Conservation (phyloP, 345 rosid species). For the Rhizophora mangle region DNA sequence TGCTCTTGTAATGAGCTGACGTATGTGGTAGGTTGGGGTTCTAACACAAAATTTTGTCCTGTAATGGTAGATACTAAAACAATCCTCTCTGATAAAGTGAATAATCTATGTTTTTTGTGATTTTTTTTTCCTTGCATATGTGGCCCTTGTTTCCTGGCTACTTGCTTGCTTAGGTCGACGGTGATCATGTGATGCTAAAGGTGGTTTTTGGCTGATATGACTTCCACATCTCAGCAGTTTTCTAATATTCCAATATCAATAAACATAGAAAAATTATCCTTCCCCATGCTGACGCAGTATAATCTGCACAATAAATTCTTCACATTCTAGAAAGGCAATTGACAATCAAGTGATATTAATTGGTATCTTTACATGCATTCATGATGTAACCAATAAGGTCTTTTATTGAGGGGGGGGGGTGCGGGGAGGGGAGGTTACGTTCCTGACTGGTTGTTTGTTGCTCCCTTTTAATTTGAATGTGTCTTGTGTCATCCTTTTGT, state of each 20-base stretch:
- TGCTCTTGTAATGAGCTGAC: neutral
- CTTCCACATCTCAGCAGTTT: neutral
- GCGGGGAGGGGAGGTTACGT: too few relatives aligned
- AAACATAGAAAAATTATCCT: neutral
- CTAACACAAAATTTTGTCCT: too few relatives aligned
- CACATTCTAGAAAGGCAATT: too few relatives aligned
- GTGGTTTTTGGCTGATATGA: neutral
- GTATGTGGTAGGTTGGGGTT: neutral
- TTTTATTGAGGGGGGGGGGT: too few relatives aligned
- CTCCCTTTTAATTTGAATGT: constrained; percentile 7
- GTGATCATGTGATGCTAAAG: constrained; percentile 1
- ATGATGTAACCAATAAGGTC: neutral
- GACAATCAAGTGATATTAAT: neutral
- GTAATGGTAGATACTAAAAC: too few relatives aligned
- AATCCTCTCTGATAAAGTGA: too few relatives aligned
- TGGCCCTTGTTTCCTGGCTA: too few relatives aligned
- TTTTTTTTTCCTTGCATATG: too few relatives aligned
- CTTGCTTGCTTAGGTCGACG: neutral
- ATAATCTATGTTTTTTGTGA: too few relatives aligned
- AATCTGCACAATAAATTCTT: neutral
- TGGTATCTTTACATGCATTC: neutral
- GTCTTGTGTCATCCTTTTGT: neutral
- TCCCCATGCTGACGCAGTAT: neutral
- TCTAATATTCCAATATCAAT: neutral
- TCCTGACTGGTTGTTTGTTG: neutral